Conservation (phyloP, 2,329 filamentous ascomycete genomes). For the Pyrenochaeta sp. region DNA sequence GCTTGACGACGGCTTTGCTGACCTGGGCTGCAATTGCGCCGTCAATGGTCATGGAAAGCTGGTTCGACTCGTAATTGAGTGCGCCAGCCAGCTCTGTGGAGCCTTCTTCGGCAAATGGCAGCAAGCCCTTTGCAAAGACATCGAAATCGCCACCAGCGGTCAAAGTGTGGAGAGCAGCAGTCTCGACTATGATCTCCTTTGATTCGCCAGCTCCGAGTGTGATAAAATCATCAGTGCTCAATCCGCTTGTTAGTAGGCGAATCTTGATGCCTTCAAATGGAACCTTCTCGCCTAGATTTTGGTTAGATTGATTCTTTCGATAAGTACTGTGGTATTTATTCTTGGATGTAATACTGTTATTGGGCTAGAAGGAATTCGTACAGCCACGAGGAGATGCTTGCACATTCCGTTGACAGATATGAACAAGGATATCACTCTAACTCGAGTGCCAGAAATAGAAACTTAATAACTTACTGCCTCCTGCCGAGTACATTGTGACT, state of each 20-base stretch:
- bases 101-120: constrained; percentile 51
- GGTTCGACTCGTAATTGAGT: constrained; percentile 66
- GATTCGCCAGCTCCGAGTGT: constrained; percentile 57
- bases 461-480: constrained; percentile 46
- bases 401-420: not conserved
- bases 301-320: constrained; percentile 7
- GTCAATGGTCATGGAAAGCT: constrained; percentile 64
- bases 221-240: constrained; percentile 60
- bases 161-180: constrained; percentile 64
- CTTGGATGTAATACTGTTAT: too few relatives aligned
- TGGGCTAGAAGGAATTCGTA: too few relatives aligned
- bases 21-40: constrained; percentile 60
- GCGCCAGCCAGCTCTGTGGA: constrained; percentile 63
- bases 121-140: constrained; percentile 60
- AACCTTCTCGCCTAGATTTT: constrained; percentile 49
- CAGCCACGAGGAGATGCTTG: too few relatives aligned
- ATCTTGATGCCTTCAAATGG: constrained; percentile 63
- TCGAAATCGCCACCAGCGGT: constrained; percentile 62
- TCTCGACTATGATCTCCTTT: constrained; percentile 62
- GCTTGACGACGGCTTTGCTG: constrained; percentile 59
- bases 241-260: constrained; percentile 54
- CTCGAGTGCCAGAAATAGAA: not conserved
- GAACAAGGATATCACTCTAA: not conserved
- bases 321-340: too few relatives aligned
- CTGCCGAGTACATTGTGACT: constrained; percentile 58